Conservation (phyloP, 1,284 basidiomycete genomes). For the Sparassis latifolia region DNA sequence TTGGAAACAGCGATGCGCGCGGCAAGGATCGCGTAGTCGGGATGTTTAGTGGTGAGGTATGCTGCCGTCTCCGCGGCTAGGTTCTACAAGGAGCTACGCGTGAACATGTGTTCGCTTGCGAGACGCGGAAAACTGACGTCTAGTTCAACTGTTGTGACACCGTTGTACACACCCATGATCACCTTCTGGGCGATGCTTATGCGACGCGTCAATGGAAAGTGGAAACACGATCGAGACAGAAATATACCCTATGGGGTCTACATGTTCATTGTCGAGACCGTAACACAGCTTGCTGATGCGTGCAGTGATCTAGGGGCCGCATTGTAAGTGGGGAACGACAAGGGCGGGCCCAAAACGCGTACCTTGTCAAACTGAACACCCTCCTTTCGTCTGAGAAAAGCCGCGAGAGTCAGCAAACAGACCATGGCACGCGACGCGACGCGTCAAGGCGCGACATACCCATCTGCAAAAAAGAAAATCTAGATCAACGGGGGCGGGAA, state of each 20-base stretch:
- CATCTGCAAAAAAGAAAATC: constrained; percentile 37
- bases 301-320: constrained; percentile 65
- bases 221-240: neutral
- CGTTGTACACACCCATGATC: constrained; percentile 90
- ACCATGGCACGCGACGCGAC: constrained; percentile 14
- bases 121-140: constrained; percentile 55
- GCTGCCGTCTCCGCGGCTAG: constrained; percentile 96
- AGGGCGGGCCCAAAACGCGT: constrained; percentile 18
- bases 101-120: constrained; percentile 1
- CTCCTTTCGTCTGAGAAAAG: constrained; percentile 62
- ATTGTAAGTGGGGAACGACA: constrained; percentile 8
- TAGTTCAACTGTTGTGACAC: constrained; percentile 95
- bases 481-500: constrained; percentile 2
- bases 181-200: constrained; percentile 88
- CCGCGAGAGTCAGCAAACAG: constrained; percentile 13
- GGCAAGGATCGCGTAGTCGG: constrained; percentile 97
- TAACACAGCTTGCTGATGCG: constrained; percentile 96
- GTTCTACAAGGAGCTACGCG: constrained; percentile 45
- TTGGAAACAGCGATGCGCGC: constrained; percentile 99
- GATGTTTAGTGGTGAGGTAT: constrained; percentile 94
- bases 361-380: constrained; percentile 86
- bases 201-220: constrained; percentile 2
- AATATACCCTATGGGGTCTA: constrained; percentile 88
- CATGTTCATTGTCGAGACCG: constrained; percentile 89
- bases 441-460: constrained; percentile 41